phyloP scores from a whole-genome alignment of 192 early-diverging fungal species.

The Linnemannia hyalina region DNA sequence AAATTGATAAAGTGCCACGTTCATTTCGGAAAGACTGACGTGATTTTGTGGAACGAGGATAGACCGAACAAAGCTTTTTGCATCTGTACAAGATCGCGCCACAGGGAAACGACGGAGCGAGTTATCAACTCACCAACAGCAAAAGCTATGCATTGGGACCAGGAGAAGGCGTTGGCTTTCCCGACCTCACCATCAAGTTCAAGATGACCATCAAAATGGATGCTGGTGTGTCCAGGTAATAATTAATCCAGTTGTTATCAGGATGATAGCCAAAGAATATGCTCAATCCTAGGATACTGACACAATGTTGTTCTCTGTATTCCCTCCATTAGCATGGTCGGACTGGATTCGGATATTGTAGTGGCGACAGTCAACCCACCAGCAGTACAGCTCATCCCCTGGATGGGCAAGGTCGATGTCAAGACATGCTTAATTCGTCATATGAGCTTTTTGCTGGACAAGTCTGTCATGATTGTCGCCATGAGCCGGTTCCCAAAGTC shows the following conservation, averaged over 20 bases:
- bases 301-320: background rate
- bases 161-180: constrained; percentile 75
- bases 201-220: constrained; percentile 83
- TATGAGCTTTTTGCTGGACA: constrained; percentile 62
- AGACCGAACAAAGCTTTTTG: constrained; percentile 78
- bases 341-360: constrained; percentile 74
- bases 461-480: constrained; percentile 40
- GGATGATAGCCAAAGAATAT: background rate
- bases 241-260: background rate
- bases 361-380: constrained; percentile 76
- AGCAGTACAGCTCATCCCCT: constrained; percentile 81
- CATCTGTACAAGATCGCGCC: constrained; percentile 76
- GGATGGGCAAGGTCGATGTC: constrained; percentile 74
- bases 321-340: constrained; percentile 67
- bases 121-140: constrained; percentile 68
- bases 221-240: constrained; percentile 76
- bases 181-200: constrained; percentile 71
- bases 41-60: background rate
- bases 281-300: background rate
- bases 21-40: background rate
- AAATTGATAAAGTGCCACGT: background rate
- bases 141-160: constrained; percentile 76
- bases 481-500: constrained; percentile 53
- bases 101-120: constrained; percentile 66
- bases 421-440: constrained; percentile 67